phyloP scores from a whole-genome alignment of 2,329 filamentous ascomycete genomes.

The Allantophomopsis lycopodina region DNA sequence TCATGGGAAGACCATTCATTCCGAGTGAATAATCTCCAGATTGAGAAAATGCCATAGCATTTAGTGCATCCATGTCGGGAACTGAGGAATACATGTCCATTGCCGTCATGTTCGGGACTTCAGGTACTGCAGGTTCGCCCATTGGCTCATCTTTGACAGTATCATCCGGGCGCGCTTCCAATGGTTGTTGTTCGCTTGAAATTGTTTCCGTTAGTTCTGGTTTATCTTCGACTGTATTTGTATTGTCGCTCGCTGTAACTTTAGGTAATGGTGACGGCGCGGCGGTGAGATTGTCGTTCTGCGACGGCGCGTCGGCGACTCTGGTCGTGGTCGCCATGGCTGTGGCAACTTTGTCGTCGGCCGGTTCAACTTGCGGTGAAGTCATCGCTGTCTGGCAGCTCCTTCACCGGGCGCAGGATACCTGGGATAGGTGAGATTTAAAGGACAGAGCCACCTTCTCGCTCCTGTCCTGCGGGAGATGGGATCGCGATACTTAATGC shows the following conservation, averaged over 20 bases:
- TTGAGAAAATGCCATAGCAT: background rate
- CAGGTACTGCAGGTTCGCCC: too few species aligned
- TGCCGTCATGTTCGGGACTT: too few species aligned
- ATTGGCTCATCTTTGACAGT: too few species aligned
- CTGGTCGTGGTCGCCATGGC: constrained; percentile 3
- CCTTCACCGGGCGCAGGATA: constrained; percentile 13
- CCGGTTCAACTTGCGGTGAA: constrained; percentile 13
- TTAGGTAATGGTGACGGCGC: background rate
- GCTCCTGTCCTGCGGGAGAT: too few species aligned
- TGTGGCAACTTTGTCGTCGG: constrained; percentile 7
- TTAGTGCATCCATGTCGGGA: background rate
- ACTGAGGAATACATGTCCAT: too few species aligned
- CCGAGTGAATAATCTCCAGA: background rate
- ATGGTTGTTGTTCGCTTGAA: background rate
- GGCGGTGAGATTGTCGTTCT: constrained; percentile 1
- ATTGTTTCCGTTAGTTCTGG: background rate
- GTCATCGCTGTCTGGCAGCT: constrained; percentile 22
- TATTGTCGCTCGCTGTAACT: background rate
- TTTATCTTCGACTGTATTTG: background rate
- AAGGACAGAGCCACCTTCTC: too few species aligned
- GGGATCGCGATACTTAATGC: too few species aligned
- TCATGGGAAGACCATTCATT: background rate
- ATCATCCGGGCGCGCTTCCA: background rate
- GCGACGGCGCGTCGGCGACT: constrained; percentile 4
- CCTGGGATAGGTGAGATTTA: too few species aligned